Percentiles rank a stretch among this genome's conserved stretches.
These are phyloP conservation scores for Boletales sp. DNA, from an alignment of 768 basidiomycete species.

Conservation along the genomic window DNA sequence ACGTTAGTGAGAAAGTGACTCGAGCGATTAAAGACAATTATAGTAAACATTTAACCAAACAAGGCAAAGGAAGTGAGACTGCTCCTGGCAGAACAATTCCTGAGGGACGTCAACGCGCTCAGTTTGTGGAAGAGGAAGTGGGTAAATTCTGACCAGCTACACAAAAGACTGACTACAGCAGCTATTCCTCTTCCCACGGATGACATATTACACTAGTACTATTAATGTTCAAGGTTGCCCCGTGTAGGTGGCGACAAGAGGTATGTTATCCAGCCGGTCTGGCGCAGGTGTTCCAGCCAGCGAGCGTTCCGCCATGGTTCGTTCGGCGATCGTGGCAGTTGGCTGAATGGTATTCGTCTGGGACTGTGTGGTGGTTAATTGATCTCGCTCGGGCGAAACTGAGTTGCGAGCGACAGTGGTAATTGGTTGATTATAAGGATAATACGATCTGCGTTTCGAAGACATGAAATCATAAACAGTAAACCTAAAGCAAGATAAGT, in stretches of 20 bases:
- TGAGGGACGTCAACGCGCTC: too few species aligned
- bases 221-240: slow-evolving; percentile 6
- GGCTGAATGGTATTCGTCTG: slow-evolving; percentile 39
- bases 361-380: slow-evolving; percentile 27
- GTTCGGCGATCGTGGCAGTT: slow-evolving; percentile 41
- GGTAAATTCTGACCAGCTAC: slow-evolving; percentile 2
- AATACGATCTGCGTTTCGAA: slow-evolving; percentile 77
- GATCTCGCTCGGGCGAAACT: slow-evolving; percentile 28
- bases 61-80: too few species aligned
- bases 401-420: slow-evolving; percentile 27
- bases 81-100: too few species aligned
- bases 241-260: slow-evolving; percentile 24
- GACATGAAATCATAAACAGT: slow-evolving; percentile 81
- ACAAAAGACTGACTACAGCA: slow-evolving; percentile 7
- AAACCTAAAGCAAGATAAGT: slow-evolving; percentile 52
- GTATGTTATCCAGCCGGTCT: slow-evolving; percentile 44
- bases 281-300: slow-evolving; percentile 37
- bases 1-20: too few species aligned
- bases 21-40: too few species aligned
- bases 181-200: slow-evolving; percentile 3
- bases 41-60: too few species aligned
- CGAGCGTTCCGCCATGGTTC: slow-evolving; percentile 40
- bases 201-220: background rate
- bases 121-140: background rate
- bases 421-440: slow-evolving; percentile 76